Evolutionary conservation across 2,329 filamentous ascomycete species (phyloP).

Genomic region (Fusarium papillatum): DNA sequence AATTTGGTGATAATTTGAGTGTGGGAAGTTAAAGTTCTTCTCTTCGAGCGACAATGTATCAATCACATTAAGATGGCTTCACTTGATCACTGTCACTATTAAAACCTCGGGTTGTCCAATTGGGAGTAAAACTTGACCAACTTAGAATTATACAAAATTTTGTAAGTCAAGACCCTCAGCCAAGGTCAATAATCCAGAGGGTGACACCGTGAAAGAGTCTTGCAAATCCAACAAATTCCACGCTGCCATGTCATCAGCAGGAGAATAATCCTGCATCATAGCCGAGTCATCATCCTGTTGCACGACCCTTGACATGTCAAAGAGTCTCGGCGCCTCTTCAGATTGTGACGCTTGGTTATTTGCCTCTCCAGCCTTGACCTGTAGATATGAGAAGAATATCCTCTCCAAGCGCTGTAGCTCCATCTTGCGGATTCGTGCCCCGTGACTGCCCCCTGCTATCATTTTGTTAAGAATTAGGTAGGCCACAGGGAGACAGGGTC

Average conservation of each 20-base stretch:
- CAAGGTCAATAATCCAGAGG: not conserved
- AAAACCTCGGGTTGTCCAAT: too few species aligned
- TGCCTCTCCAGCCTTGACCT: not conserved
- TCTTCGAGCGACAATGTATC: too few species aligned
- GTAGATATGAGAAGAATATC: not conserved
- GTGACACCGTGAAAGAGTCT: not conserved
- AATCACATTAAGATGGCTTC: too few species aligned
- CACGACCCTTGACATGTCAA: not conserved
- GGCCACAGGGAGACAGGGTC: not conserved
- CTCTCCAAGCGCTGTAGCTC: not conserved
- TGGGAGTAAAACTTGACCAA: too few species aligned
- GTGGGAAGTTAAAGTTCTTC: too few species aligned
- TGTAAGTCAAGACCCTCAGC: not conserved
- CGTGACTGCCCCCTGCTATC: not conserved
- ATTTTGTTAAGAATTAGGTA: not conserved
- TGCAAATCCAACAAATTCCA: not conserved
- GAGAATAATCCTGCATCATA: not conserved
- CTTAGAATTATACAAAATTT: not conserved
- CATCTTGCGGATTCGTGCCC: not conserved
- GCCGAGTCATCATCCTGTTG: not conserved
- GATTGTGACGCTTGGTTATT: not conserved
- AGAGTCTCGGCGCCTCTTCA: not conserved
- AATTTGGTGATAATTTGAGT: too few species aligned
- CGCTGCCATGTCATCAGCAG: not conserved
- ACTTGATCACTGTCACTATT: not conserved